Percentiles rank a stretch among this genome's conserved stretches.
phyloP scores from a whole-genome alignment of 306 rosid species.

The Corylus americana region DNA sequence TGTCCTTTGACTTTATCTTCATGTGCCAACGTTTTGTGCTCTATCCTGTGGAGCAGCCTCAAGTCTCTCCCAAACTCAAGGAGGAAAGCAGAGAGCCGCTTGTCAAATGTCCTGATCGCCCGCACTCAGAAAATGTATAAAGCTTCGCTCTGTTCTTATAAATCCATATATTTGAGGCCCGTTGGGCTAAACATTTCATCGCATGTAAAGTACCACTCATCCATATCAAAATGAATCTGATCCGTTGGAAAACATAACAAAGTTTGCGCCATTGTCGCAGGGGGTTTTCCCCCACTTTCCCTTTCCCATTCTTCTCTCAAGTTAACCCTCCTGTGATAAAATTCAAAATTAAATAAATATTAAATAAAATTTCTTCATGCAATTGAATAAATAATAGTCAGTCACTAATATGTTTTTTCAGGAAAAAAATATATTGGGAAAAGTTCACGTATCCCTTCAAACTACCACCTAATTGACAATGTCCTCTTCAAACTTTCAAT shows the following conservation, averaged over 20 bases:
- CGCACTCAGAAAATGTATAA: slow-evolving; percentile 41
- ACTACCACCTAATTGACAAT: no score
- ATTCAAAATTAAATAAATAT: no score
- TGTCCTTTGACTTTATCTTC: slow-evolving; percentile 77
- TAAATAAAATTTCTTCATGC: not conserved
- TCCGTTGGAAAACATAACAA: slow-evolving; percentile 14
- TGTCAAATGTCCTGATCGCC: slow-evolving; percentile 28
- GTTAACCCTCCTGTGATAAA: slow-evolving; percentile 18
- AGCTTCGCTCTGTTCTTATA: not conserved
- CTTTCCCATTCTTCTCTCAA: slow-evolving; percentile 2
- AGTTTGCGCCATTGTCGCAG: not conserved
- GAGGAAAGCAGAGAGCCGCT: slow-evolving; percentile 49
- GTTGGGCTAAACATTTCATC: not conserved
- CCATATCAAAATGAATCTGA: slow-evolving; percentile 19
- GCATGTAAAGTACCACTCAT: not conserved
- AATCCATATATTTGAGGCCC: no score
- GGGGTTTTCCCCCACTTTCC: slow-evolving; percentile 7
- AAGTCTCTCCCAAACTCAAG: slow-evolving; percentile 24
- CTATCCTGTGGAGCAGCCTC: slow-evolving; percentile 42
- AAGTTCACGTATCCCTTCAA: no score
- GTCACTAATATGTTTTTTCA: no score
- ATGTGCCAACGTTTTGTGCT: slow-evolving; percentile 67
- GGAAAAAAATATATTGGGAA: no score
- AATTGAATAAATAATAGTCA: not conserved
- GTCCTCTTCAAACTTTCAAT: no score